Conservation (phyloP, 441 rosid genomes). For the Pelargonium myrrhifolium region DNA sequence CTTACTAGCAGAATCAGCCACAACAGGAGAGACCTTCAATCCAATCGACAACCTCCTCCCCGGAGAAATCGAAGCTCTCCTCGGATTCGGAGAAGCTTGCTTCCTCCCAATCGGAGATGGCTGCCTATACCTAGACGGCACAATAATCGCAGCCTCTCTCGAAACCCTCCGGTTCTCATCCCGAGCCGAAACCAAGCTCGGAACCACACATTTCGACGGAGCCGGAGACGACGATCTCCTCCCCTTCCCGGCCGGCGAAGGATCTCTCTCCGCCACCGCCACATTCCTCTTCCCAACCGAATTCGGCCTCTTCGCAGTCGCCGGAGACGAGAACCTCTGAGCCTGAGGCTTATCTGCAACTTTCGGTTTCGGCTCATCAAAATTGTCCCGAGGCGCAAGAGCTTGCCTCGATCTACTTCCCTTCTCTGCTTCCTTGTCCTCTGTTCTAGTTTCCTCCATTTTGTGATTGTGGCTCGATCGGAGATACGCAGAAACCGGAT, state of each 20-base stretch:
- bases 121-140: conserved; percentile 83
- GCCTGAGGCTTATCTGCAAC: too few relatives aligned
- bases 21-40: conserved; percentile 47
- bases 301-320: conserved; percentile 44
- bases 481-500: conserved; percentile 64
- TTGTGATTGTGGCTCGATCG: conserved; percentile 39
- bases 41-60: conserved; percentile 68
- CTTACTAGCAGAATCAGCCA: conserved; percentile 53
- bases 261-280: conserved; percentile 45
- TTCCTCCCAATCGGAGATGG: conserved; percentile 75
- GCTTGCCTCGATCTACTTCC: conserved; percentile 39
- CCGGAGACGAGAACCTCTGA: conserved; percentile 76
- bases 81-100: conserved; percentile 59
- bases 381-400: conserved; percentile 51
- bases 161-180: conserved; percentile 67
- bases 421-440: too few relatives aligned
- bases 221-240: conserved; percentile 83
- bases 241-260: conserved; percentile 58
- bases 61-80: conserved; percentile 70
- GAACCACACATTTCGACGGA: conserved; percentile 83
- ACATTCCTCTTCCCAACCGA: conserved; percentile 35
- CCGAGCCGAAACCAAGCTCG: conserved; percentile 60
- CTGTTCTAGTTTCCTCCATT: conserved; percentile 16
- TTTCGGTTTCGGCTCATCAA: conserved; percentile 28
- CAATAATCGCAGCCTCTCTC: conserved; percentile 73